These are phyloP conservation scores for Pythium myriotylum DNA, from an alignment of 352 stramenopile species.

Conservation along the genomic window DNA sequence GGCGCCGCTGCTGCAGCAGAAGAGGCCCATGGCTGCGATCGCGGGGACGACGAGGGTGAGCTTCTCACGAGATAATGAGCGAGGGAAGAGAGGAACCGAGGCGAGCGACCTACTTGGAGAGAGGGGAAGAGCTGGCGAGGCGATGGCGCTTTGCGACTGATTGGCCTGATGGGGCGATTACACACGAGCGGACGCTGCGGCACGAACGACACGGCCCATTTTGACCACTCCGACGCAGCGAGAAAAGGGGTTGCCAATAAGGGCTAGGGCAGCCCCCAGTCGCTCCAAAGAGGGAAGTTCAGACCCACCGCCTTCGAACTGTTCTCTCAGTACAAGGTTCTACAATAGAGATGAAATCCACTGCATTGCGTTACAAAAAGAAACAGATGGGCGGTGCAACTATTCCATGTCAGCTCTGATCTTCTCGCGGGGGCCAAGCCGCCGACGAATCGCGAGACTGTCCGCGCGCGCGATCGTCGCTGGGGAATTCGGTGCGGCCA, in stretches of 20 bases:
- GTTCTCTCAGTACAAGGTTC: too few relatives aligned
- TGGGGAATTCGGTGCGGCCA: too few relatives aligned
- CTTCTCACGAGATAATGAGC: conserved; percentile 1
- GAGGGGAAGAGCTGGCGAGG: not conserved
- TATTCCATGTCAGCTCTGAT: conserved; percentile 2
- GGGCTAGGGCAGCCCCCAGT: too few relatives aligned
- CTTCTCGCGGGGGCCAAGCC: not conserved
- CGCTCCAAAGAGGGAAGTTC: too few relatives aligned
- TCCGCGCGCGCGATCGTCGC: too few relatives aligned
- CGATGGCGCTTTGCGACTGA: too few relatives aligned
- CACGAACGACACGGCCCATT: not conserved
- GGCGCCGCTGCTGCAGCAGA: conserved; percentile 16
- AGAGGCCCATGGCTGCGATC: conserved; percentile 21
- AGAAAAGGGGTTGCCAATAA: not conserved
- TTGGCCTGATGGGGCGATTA: conserved; percentile 2
- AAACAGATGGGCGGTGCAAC: not conserved
- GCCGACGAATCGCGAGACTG: too few relatives aligned
- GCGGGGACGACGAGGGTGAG: conserved; percentile 1
- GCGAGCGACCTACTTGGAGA: not conserved
- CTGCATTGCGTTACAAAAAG: not conserved
- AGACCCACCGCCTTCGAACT: not conserved
- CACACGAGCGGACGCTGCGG: not conserved
- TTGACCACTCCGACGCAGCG: not conserved
- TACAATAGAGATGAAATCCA: too few relatives aligned
- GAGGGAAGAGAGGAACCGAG: too few relatives aligned